Base-by-base conservation (phyloP, 257 asterid genomes). In the Nicotiana noctiflora region DNA sequence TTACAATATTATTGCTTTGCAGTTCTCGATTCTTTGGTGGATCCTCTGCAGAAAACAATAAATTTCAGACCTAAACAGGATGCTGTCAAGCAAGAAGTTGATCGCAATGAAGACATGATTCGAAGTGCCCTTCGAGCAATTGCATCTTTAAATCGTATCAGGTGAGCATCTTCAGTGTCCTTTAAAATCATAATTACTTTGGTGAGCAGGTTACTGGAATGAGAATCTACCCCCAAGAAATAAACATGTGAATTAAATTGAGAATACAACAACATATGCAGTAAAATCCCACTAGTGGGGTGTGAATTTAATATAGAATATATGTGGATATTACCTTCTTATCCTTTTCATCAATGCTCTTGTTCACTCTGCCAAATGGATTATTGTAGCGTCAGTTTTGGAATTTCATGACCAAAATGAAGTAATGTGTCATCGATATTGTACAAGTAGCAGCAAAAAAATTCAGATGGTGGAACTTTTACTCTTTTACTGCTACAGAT, bases 81-180 rank as follows among this genome's bases (percentile, higher is more conserved):
- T 82, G 98, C 99, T 2, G 99, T 96, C 80, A 93, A 96, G 90
- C 99, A 96, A 90, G 99, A 96, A 87, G 97, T 96, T 79, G 99
- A 96, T 79, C 98, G 98, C 62, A 96, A 96, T 82, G 99, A 96
- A 83, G 99, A 94, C 88, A 96, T 96, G 99, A 92, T 96, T 83
- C 89, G 97, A 62, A 96, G 97, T 85, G 98, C 99, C 83, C 98
- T 96, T 77, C 91, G 98, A 23, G 94, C 92, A 27, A 94, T 96
- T 81, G 94, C 98, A 66, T 91, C 99, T 83, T 89, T 96, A 89
- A 92, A 93, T 68, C 97, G 93, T 77, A 96, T 93, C 80, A 91
- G 98, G 99, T 96, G 46, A 37, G 23, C 60, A 85, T 64, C 31
- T 19, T 81, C 9, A 18, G n/a, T 70, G 37, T 74, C 17, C 40